Base-by-base conservation (phyloP, 441 rosid species). In the Erysimum pusillum region DNA sequence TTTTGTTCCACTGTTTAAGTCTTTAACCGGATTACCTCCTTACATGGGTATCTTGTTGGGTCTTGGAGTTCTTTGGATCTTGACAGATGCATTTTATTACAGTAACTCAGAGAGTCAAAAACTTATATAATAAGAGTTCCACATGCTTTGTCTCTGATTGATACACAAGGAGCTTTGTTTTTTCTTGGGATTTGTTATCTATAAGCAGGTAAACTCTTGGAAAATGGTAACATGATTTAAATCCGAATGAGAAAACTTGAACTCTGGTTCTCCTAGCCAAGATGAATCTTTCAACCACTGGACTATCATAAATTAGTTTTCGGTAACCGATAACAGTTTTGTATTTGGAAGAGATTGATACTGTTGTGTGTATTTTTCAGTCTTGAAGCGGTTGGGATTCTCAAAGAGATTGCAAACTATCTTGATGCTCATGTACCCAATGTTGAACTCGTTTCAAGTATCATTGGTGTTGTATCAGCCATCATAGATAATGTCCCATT, bases 41-140 rank as follows among this genome's bases (percentile, higher is more conserved):
- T 92, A 76, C 84, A 89, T 94, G 96, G 99, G 97, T 15, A 88
- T 94, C 79, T 87, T 94, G 76, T 83, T 94, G 7, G 97, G 97
- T 38, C 99, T 94, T 35, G 96, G 99, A 85, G 94, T 92, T 76
- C 92, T 94, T 17, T 92, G 99, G 97, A 83, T 91, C 83, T 89
- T 94, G 71, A 94, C 99, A 0, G 98, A 92, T 76, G 97, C 93
- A 52, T 91, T 94, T 79, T 97, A 92, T 76, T 91, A 86, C 39
- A 94, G 97, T 31, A 92, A 94, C 82, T 90, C 91, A 7, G 94
- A 91, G 81, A 84, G 93, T 79, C 94, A 91, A 79, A 80, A 63
- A 79, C 82, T n/a, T n/a, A n/a, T n/a, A n/a, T n/a, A n/a, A n/a
- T 94, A 67, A 92, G 86, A 80, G 97, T 94, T 62, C 97, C 97